Conservation (phyloP, 2,329 filamentous ascomycete species). For the Xylaria sp. region DNA sequence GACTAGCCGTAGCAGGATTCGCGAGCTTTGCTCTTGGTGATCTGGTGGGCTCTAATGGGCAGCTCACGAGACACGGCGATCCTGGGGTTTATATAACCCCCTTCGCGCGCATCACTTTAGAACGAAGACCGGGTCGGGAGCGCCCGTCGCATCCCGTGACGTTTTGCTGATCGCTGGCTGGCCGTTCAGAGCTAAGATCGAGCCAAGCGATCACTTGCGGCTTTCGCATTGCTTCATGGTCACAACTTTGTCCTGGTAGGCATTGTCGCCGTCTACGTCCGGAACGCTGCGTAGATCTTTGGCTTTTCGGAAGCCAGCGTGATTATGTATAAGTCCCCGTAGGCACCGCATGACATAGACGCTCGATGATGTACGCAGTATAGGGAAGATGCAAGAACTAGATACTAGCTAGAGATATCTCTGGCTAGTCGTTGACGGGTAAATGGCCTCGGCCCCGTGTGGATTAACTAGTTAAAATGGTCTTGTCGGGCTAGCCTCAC, state of each 20-base stretch:
- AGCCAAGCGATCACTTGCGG: background rate
- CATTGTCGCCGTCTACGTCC: background rate
- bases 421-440: background rate
- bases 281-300: slow-evolving; percentile 5
- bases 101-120: background rate
- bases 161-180: background rate
- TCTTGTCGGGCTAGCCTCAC: background rate
- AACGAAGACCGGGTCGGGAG: too few species aligned
- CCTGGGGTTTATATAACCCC: slow-evolving; percentile 1
- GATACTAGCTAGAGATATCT: background rate
- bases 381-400: background rate
- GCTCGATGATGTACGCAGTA: slow-evolving; percentile 1
- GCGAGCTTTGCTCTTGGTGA: background rate
- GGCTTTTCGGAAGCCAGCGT: background rate
- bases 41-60: background rate
- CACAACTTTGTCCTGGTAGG: background rate
- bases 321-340: too few species aligned
- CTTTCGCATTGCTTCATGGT: background rate
- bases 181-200: background rate
- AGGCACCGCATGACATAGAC: background rate
- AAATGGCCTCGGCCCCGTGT: slow-evolving; percentile 8
- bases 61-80: background rate
- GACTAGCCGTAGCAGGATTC: background rate
- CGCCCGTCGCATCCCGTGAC: background rate
- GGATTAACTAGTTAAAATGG: slow-evolving; percentile 4